Evolutionary conservation across 352 stramenopile genomes (phyloP).

Genomic region (Pythium monospermum): DNA sequence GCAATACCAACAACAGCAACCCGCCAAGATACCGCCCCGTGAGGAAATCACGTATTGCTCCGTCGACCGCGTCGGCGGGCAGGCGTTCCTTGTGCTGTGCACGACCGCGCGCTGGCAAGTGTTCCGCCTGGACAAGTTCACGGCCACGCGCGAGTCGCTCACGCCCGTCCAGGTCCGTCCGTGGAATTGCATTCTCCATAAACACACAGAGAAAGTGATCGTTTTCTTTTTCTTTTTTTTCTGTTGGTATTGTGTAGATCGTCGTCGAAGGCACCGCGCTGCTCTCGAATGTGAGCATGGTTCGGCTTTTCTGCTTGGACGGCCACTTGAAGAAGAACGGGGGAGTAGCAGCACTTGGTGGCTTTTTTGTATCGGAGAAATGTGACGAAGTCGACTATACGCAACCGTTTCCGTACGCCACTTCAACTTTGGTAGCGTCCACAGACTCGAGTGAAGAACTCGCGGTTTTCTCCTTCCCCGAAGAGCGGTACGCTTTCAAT

Average conservation of each 20-base stretch:
- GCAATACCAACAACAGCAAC: not conserved
- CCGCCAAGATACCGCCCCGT: slow-evolving; percentile 10
- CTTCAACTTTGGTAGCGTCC: not conserved
- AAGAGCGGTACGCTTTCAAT: slow-evolving; percentile 32
- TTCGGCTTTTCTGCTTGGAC: slow-evolving; percentile 47
- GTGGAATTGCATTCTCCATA: no score
- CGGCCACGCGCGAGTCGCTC: slow-evolving; percentile 29
- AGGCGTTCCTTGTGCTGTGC: slow-evolving; percentile 52
- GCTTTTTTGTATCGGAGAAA: slow-evolving; percentile 53
- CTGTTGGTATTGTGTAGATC: slow-evolving; percentile 28
- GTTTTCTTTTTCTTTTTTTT: slow-evolving; percentile 88
- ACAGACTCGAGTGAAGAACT: slow-evolving; percentile 35
- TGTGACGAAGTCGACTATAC: slow-evolving; percentile 31
- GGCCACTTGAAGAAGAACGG: not conserved
- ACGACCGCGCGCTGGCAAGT: slow-evolving; percentile 50
- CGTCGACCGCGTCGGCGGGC: slow-evolving; percentile 45
- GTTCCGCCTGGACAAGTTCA: slow-evolving; percentile 57
- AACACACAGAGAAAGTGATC: no score
- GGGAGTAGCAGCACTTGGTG: slow-evolving; percentile 11
- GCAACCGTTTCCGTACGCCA: slow-evolving; percentile 14
- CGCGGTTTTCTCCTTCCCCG: slow-evolving; percentile 39
- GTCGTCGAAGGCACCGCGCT: slow-evolving; percentile 31
- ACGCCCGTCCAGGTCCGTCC: slow-evolving; percentile 90
- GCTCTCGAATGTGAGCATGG: slow-evolving; percentile 49
- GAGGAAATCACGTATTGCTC: slow-evolving; percentile 60